These are phyloP conservation scores for Trametes sp. DNA, from an alignment of 1,284 basidiomycete genomes.

Conservation along the genomic window DNA sequence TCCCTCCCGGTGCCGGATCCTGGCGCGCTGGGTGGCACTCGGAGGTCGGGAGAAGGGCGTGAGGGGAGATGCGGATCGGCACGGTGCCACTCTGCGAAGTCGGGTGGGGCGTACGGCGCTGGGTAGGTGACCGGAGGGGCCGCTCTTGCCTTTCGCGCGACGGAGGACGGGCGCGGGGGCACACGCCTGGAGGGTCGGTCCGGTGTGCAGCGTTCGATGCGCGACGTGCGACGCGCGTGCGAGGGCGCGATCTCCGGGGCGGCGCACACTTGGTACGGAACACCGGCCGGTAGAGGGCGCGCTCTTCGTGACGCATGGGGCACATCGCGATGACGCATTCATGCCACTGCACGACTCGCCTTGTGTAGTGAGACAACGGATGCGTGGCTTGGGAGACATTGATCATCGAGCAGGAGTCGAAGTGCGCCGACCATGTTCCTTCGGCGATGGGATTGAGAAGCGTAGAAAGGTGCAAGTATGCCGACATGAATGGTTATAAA, in stretches of 20 bases:
- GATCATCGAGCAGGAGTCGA: too few relatives aligned
- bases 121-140: slow-evolving; percentile 4
- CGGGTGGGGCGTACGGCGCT: not conserved
- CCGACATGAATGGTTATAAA: too few relatives aligned
- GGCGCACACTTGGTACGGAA: not conserved
- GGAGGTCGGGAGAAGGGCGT: slow-evolving; percentile 3
- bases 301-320: not conserved
- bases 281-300: not conserved
- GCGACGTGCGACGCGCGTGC: not conserved
- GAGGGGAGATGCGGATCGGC: slow-evolving; percentile 12
- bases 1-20: not conserved
- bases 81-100: not conserved
- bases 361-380: too few relatives aligned
- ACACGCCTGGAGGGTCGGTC: not conserved
- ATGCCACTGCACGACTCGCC: not conserved
- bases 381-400: too few relatives aligned
- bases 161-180: slow-evolving; percentile 3
- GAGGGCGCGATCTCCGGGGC: not conserved
- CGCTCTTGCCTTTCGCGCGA: slow-evolving; percentile 16
- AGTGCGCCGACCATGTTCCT: too few relatives aligned
- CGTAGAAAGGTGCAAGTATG: too few relatives aligned
- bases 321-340: not conserved
- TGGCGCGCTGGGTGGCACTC: not conserved
- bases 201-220: not conserved
- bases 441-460: too few relatives aligned